Percentiles rank a stretch among this genome's conserved stretches.
Conservation (phyloP, 83 land plant genomes). For the Isoetes engelmannii region DNA sequence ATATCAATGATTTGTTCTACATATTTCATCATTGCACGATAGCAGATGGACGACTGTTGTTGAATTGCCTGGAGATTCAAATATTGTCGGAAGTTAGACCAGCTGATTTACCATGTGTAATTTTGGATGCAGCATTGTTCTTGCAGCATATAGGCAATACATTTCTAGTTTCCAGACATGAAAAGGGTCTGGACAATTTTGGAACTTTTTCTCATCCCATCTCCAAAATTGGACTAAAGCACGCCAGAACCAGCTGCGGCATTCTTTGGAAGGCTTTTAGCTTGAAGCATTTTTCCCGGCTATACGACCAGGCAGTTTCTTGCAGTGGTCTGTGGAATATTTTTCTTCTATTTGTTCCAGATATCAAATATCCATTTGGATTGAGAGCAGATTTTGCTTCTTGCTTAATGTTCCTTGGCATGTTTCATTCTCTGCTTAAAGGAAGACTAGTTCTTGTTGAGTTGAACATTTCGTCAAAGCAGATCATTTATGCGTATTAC, state of each 20-base stretch:
- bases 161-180: constrained; percentile 31
- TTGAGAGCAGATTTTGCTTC: constrained; percentile 18
- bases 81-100: too few species aligned
- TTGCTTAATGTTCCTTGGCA: constrained; percentile 5
- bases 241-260: constrained; percentile 43
- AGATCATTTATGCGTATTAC: too few species aligned
- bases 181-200: constrained; percentile 24
- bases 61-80: too few species aligned
- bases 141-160: constrained; percentile 49
- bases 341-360: neutral
- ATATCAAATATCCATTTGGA: constrained; percentile 15
- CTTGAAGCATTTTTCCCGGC: constrained; percentile 22
- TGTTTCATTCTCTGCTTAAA: neutral
- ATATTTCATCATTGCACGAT: too few species aligned
- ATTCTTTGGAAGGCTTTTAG: constrained; percentile 32
- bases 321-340: constrained; percentile 67
- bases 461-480: neutral
- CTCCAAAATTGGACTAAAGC: constrained; percentile 35
- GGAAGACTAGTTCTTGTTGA: neutral
- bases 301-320: constrained; percentile 31
- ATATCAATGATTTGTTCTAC: too few species aligned
- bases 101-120: constrained; percentile 16
- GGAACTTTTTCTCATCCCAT: constrained; percentile 32
- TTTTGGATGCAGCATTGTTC: constrained; percentile 60
- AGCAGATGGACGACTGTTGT: too few species aligned